phyloP scores from a whole-genome alignment of 2,329 filamentous ascomycete genomes.

The Aspergillus sp. region DNA sequence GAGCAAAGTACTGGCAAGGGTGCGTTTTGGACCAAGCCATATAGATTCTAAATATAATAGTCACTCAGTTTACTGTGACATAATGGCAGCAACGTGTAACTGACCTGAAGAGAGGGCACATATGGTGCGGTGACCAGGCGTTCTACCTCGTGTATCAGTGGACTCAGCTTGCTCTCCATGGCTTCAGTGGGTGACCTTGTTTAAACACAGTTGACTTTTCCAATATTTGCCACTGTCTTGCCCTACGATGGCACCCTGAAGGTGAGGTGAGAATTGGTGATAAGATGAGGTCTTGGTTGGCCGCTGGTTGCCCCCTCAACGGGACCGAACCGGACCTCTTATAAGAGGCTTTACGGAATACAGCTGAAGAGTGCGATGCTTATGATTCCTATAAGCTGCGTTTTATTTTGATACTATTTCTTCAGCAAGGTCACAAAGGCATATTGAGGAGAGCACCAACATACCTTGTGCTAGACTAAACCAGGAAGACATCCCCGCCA shows the following conservation, averaged over 20 bases:
- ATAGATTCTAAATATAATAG: conserved; percentile 19
- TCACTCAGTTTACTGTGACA: conserved; percentile 3
- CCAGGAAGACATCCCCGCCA: too few species aligned
- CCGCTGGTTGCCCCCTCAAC: conserved; percentile 10
- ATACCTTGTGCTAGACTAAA: too few species aligned
- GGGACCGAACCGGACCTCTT: background rate
- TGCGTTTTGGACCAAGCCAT: conserved; percentile 20
- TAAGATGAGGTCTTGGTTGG: background rate
- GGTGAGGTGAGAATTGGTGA: background rate
- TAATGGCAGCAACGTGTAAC: conserved; percentile 6
- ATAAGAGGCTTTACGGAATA: background rate
- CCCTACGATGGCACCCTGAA: background rate
- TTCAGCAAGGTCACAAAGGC: background rate
- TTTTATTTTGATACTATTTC: background rate
- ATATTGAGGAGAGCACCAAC: too few species aligned
- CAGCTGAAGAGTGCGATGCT: too few species aligned
- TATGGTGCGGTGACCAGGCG: conserved; percentile 43
- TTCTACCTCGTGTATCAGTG: conserved; percentile 37
- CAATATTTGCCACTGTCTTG: background rate
- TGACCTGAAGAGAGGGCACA: conserved; percentile 44
- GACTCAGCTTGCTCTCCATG: conserved; percentile 19
- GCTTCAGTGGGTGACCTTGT: background rate
- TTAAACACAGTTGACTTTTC: background rate
- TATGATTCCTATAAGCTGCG: too few species aligned
- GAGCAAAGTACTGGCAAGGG: conserved; percentile 30